Conservation (phyloP, 2,329 filamentous ascomycete species). For the Aspergillus sp. region DNA sequence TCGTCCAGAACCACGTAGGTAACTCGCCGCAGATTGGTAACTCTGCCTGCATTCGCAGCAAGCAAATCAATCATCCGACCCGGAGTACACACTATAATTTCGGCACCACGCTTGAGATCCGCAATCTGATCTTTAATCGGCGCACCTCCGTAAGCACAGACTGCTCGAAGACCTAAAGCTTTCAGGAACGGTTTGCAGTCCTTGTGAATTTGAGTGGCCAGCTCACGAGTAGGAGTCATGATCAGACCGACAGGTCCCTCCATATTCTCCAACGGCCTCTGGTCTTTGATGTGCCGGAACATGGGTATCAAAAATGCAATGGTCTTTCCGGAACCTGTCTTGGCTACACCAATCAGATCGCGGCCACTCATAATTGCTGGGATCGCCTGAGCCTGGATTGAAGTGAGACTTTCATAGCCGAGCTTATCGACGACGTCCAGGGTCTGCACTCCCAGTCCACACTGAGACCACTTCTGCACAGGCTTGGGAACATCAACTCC, state of each 20-base stretch:
- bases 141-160: conserved; percentile 89
- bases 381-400: conserved; percentile 92
- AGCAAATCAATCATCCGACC: conserved; percentile 93
- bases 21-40: conserved; percentile 81
- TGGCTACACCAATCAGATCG: conserved; percentile 92
- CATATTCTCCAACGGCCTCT: conserved; percentile 68
- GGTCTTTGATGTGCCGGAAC: conserved; percentile 97
- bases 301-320: conserved; percentile 92
- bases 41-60: conserved; percentile 85
- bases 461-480: conserved; percentile 94
- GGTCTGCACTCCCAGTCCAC: conserved; percentile 78
- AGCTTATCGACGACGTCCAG: conserved; percentile 76
- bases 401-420: conserved; percentile 80
- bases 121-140: conserved; percentile 98
- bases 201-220: conserved; percentile 86
- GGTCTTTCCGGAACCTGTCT: conserved; percentile 96
- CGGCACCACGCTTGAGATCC: conserved; percentile 87
- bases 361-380: conserved; percentile 93
- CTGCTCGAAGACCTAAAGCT: conserved; percentile 72
- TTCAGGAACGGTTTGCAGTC: conserved; percentile 95
- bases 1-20: conserved; percentile 95
- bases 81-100: conserved; percentile 91
- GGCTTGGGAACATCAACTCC: conserved; percentile 86
- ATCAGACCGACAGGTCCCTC: conserved; percentile 86
- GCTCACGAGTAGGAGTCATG: conserved; percentile 88